Evolutionary conservation across 495 filamentous ascomycete genomes (phyloP).

Genomic region (Neurospora sp.): DNA sequence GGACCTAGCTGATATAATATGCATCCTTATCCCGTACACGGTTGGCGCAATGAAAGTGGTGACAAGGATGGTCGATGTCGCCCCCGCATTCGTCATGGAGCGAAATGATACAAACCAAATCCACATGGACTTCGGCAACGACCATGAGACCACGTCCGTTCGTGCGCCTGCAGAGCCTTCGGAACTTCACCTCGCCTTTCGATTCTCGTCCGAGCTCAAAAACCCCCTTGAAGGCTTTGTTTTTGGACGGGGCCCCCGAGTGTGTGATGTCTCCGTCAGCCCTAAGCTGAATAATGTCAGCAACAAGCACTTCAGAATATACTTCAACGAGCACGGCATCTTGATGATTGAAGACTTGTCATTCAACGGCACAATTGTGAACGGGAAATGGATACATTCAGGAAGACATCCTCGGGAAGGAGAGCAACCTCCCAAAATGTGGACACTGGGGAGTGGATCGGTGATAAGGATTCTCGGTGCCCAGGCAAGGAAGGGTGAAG

Average conservation of each 20-base stretch:
- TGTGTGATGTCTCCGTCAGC: conserved; percentile 64
- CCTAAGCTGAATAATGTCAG: conserved; percentile 56
- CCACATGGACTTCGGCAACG: conserved; percentile 37
- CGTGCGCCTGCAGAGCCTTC: conserved; percentile 36
- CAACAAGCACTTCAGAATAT: conserved; percentile 88
- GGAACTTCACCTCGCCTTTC: conserved; percentile 64
- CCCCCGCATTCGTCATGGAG: conserved; percentile 26
- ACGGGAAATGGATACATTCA: conserved; percentile 45
- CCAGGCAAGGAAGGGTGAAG: conserved; percentile 12
- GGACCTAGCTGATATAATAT: conserved; percentile 80
- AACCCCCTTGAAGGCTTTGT: conserved; percentile 59
- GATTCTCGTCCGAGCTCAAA: conserved; percentile 61
- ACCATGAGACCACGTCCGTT: conserved; percentile 33
- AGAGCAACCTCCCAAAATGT: conserved; percentile 26
- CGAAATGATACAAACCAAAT: conserved; percentile 35
- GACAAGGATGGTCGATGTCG: conserved; percentile 36
- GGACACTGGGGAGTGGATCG: conserved; percentile 62
- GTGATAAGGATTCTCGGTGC: conserved; percentile 60
- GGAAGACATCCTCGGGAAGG: conserved; percentile 18
- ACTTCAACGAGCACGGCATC: conserved; percentile 62
- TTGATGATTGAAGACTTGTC: conserved; percentile 89
- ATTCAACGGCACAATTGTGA: conserved; percentile 86
- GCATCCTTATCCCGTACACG: conserved; percentile 74
- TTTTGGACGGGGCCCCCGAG: conserved; percentile 66
- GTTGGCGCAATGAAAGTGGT: conserved; percentile 61